Evolutionary conservation across 139 green algal genomes (phyloP).

Genomic region (Ettlia oleoabundans): DNA sequence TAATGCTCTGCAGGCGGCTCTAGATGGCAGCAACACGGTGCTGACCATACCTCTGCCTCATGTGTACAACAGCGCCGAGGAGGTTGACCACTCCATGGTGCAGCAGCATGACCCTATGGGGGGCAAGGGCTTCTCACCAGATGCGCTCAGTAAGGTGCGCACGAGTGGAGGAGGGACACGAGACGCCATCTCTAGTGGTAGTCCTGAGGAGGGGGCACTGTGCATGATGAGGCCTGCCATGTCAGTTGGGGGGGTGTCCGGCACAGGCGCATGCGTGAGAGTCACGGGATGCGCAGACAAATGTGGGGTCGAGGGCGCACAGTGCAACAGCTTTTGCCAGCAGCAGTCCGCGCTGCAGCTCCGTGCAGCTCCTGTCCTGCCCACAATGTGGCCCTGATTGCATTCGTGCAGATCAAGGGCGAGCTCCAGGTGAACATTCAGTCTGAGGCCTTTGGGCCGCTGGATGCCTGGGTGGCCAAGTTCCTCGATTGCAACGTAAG

Average conservation of each 20-base stretch:
- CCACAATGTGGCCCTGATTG: no score
- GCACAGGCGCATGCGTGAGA: no score
- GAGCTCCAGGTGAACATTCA: neutral
- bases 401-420: neutral
- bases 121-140: neutral
- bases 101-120: neutral
- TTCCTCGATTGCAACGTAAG: neutral
- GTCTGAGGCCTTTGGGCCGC: neutral
- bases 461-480: neutral
- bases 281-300: no score
- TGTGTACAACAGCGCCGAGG: neutral
- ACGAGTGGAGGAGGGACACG: neutral
- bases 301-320: no score
- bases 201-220: no score
- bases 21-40: neutral
- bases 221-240: neutral
- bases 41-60: neutral
- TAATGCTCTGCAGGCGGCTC: neutral
- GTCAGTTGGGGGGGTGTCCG: no score
- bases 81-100: neutral
- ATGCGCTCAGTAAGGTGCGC: neutral
- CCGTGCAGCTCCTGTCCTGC: no score
- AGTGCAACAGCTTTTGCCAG: no score
- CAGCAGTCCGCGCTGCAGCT: no score
- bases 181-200: neutral